Percentiles rank a stretch among this genome's conserved stretches.
Evolutionary conservation across 345 rosid species (phyloP).

Genomic region (Trapa incisa): DNA sequence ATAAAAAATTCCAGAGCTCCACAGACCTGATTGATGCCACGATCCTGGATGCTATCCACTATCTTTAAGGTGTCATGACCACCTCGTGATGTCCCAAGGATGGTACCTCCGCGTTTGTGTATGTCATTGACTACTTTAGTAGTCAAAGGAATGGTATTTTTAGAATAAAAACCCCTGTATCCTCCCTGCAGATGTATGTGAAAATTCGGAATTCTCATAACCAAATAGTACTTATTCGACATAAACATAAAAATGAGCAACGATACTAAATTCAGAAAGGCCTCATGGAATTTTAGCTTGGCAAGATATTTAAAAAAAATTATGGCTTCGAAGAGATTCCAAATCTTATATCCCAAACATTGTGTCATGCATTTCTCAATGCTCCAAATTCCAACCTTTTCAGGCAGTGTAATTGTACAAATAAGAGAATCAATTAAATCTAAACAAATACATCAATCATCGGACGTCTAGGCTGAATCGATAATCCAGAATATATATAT

Average conservation of each 20-base stretch:
- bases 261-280: too few relatives aligned
- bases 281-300: too few relatives aligned
- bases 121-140: constrained; percentile 33
- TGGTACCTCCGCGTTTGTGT: constrained; percentile 37
- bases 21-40: constrained; percentile 36
- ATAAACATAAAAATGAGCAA: background rate
- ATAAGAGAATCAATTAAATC: background rate
- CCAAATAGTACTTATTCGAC: background rate
- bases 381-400: background rate
- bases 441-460: background rate
- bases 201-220: background rate
- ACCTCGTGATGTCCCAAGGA: constrained; percentile 33
- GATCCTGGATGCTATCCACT: constrained; percentile 36
- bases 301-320: too few relatives aligned
- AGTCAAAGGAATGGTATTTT: constrained; percentile 20
- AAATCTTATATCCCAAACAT: too few relatives aligned
- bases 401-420: too few relatives aligned
- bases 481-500: background rate
- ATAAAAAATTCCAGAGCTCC: background rate
- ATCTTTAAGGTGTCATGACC: constrained; percentile 32
- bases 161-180: constrained; percentile 30
- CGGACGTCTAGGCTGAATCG: background rate
- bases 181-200: constrained; percentile 24
- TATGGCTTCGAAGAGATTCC: too few relatives aligned
- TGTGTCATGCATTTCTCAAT: background rate